These are phyloP conservation scores for Hapsidospora chrysogenum DNA, from an alignment of 495 filamentous ascomycete species.

Conservation along the genomic window DNA sequence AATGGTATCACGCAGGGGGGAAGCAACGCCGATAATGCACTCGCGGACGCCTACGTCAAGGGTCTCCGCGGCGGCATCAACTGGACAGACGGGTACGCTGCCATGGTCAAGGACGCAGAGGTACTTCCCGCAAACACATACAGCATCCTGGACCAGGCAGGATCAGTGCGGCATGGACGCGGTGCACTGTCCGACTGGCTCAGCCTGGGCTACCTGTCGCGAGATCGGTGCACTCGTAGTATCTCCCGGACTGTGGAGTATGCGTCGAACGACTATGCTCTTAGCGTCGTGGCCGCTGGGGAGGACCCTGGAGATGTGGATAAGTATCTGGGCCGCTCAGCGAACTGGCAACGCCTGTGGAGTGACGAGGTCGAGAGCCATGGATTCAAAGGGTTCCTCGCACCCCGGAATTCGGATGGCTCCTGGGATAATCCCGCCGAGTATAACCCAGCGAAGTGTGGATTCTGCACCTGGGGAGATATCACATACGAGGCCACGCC, in stretches of 20 bases:
- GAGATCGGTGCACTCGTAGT: slow-evolving; percentile 37
- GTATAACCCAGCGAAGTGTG: too few relatives aligned
- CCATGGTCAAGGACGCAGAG: slow-evolving; percentile 56
- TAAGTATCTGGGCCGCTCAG: slow-evolving; percentile 46
- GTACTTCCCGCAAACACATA: slow-evolving; percentile 38
- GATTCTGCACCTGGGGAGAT: too few relatives aligned
- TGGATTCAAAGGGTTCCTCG: slow-evolving; percentile 47
- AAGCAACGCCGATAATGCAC: slow-evolving; percentile 55
- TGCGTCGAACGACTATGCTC: slow-evolving; percentile 47
- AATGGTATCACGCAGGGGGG: slow-evolving; percentile 58
- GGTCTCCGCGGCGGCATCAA: slow-evolving; percentile 42
- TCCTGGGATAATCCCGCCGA: too few relatives aligned
- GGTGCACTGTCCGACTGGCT: slow-evolving; percentile 58
- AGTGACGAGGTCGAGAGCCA: slow-evolving; percentile 36
- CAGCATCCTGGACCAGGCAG: slow-evolving; percentile 40
- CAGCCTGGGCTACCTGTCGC: slow-evolving; percentile 45
- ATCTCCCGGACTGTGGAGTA: slow-evolving; percentile 57
- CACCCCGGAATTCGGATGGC: slow-evolving; percentile 37
- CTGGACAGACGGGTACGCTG: slow-evolving; percentile 51
- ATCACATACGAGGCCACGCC: too few relatives aligned
- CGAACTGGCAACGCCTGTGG: slow-evolving; percentile 63
- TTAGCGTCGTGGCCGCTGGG: slow-evolving; percentile 43
- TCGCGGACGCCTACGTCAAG: slow-evolving; percentile 63
- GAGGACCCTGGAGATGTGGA: slow-evolving; percentile 34
- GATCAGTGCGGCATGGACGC: slow-evolving; percentile 51